A percentile compares a stretch with the other conserved stretches of the same genome.
Evolutionary conservation across 2,329 filamentous ascomycete species (phyloP).

Genomic region (Sarocladium strictum): DNA sequence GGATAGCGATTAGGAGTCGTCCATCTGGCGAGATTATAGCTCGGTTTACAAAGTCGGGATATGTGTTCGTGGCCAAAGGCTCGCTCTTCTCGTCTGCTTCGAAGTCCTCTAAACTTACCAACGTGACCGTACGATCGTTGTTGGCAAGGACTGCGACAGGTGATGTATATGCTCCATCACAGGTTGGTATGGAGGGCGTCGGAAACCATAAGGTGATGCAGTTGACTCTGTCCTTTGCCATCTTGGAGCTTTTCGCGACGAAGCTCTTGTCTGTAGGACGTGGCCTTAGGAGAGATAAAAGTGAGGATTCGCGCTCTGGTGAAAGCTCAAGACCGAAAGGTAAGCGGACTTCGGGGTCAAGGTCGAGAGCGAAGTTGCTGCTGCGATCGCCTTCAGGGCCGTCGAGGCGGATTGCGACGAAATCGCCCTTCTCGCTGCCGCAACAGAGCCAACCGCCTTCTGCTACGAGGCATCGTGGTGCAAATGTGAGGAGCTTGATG

Average conservation of each 20-base stretch:
- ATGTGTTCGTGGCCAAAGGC: conserved; percentile 62
- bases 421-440: conserved; percentile 83
- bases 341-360: conserved; percentile 28
- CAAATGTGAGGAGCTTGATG: conserved; percentile 64
- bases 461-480: conserved; percentile 80
- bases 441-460: conserved; percentile 85
- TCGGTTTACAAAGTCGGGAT: conserved; percentile 87
- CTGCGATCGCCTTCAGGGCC: conserved; percentile 26
- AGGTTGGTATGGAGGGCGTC: conserved; percentile 13
- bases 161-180: conserved; percentile 36
- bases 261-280: conserved; percentile 36
- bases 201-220: conserved; percentile 61
- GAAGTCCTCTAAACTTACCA: conserved; percentile 70
- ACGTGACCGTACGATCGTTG: conserved; percentile 82
- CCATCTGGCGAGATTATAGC: conserved; percentile 91
- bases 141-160: conserved; percentile 73
- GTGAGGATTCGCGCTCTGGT: conserved; percentile 25
- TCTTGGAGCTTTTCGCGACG: conserved; percentile 44
- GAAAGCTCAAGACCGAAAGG: conserved; percentile 22
- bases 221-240: conserved; percentile 58
- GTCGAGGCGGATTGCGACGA: conserved; percentile 67
- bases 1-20: conserved; percentile 70
- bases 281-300: conserved; percentile 34
- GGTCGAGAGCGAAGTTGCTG: conserved; percentile 16
- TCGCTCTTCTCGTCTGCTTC: conserved; percentile 37